Conservation (phyloP, 2,329 filamentous ascomycete species). For the Microsporum audouinii region DNA sequence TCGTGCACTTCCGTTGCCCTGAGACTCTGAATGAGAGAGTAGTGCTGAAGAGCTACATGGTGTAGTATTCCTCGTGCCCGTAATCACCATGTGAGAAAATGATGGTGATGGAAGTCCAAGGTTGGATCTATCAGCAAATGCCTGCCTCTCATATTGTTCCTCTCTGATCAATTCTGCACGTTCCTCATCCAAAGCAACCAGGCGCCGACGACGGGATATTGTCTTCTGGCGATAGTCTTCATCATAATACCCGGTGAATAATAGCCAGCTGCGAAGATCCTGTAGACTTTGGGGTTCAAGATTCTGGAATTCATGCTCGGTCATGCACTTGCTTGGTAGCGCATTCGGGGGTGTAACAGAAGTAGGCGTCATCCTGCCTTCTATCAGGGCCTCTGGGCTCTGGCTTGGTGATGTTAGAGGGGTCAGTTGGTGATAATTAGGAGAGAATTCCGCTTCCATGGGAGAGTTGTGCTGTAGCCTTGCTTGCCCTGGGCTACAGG, state of each 20-base stretch:
- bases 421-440: neutral
- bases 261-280: slow-evolving; percentile 28
- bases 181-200: slow-evolving; percentile 25
- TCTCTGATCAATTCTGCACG: slow-evolving; percentile 15
- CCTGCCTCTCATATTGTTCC: slow-evolving; percentile 13
- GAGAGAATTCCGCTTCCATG: neutral
- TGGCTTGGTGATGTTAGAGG: neutral
- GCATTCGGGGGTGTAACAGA: neutral
- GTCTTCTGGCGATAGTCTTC: slow-evolving; percentile 22
- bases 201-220: slow-evolving; percentile 13
- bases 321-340: neutral
- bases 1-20: neutral
- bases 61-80: neutral
- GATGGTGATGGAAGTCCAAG: neutral
- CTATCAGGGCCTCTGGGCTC: neutral
- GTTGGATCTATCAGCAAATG: slow-evolving; percentile 4
- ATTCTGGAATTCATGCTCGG: slow-evolving; percentile 11
- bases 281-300: slow-evolving; percentile 10
- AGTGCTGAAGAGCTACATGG: neutral
- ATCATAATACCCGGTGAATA: slow-evolving; percentile 27
- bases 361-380: neutral
- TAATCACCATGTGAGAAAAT: neutral
- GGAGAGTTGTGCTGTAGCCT: neutral
- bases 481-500: neutral
- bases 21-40: neutral